Evolutionary conservation across 495 filamentous ascomycete species (phyloP), one percentile per base, ranked within the genome.

Genomic region (Parathielavia hyrcaniae): DNA sequence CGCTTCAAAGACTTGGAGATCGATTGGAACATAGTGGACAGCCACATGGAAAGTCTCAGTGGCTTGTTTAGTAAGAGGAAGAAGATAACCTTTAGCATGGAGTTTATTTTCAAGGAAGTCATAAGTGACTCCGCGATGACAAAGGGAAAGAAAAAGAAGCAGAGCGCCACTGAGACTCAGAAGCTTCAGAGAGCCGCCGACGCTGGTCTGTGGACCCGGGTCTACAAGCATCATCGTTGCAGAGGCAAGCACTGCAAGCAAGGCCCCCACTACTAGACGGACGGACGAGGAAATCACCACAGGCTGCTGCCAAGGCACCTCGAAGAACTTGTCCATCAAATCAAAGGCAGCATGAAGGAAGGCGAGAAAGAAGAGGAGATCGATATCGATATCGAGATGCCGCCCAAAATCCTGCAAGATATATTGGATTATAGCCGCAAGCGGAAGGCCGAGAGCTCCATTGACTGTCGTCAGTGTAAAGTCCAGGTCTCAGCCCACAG

Each of bases 281-380:
- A 55, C 53, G 53, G 30, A 46, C 40, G 26, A 55, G 53, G 53
- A 55, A 55, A 55, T 44, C 41, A 55, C 32, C 30, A 56, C 39
- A 56, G 32, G 53, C 53, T 56, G 53, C 53, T 56, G 43, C 43
- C 53, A 39, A 56, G 53, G 43, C 43, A 56, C 53, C 32, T 56
- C 4, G 53, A 56, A 48, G 53, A 48, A 22, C 38, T 56, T 48
- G 16, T 48, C 53, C 32, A 39, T 48, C 32, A 56, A 14, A 56
- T 56, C 20, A 47, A 56, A 56, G 43, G 53, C 11, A 56, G 17
- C 32, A 56, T 48, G 43, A 48, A 48, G 53, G 53, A 46, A 56
- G 53, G 53, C 23, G 53, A 48, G 44, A 56, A 56, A 32, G 43
- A 55, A 10, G 43, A 56, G 44, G 53, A 56, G 30, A 23, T 56